Evolutionary conservation across 257 asterid genomes (phyloP), one percentile per base, ranked within the genome.

Genomic region (Orobanche coerulescens): DNA sequence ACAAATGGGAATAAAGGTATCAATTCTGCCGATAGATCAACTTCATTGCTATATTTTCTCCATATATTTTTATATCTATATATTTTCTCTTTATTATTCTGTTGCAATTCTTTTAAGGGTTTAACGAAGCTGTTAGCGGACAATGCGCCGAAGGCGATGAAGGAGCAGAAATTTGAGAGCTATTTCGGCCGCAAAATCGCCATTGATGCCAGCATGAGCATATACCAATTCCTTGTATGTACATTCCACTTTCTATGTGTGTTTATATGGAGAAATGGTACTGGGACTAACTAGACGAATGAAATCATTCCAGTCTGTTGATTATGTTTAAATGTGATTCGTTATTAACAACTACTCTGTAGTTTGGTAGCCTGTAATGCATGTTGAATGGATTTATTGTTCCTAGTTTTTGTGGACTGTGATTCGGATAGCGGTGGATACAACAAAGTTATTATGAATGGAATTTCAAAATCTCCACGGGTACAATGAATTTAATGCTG

Each of bases 181-280:
- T 93, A 81, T 74, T 93, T 86, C 40, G 99, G 99, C 58, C 88
- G 99, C 2, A 93, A 93, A 74, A 89, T 93, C 26, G 99, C 99
- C 34, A 76, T 93, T 62, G 99, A 93, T 51, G 99, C 97, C 65
- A 93, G 99, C 84, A 89, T 89, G 99, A 86, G 97, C 90, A 93
- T 93, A 74, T 93, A 93, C 59, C 99, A 93, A 52, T 93, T 93
- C 75, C 95, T 93, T 68, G 99, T 93, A 39, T 15, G 83, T 65
- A 40, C 7, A 43, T 57, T 62, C 14, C 26, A 12, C 46, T 33
- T 58, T 52, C 37, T 44, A 15, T 60, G 25, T 55, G 26, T 58
- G 24, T 52, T 52, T 23, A 42, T 5, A 6, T 50, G 40, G 31
- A 58, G 49, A 56, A 42, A 22, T 61, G 40, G 62, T 61, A 9